phyloP scores from a whole-genome alignment of 768 basidiomycete species.

The Agrocybe chaxingu region DNA sequence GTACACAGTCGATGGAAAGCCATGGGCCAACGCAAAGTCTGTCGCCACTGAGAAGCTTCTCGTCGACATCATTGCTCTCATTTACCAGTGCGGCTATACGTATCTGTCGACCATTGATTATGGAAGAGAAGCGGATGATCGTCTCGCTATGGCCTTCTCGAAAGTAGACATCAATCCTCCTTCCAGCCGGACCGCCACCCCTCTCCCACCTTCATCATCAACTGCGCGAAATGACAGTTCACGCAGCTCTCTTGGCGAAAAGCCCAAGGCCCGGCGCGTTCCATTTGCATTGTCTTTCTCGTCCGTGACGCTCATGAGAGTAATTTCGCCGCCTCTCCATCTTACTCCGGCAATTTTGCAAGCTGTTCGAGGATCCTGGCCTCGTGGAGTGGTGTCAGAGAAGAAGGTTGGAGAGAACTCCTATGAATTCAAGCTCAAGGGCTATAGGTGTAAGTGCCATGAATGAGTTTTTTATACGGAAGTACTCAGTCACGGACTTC shows the following conservation, averaged over 20 bases:
- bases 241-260: constrained; percentile 23
- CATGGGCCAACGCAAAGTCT: constrained; percentile 71
- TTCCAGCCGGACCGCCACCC: constrained; percentile 26
- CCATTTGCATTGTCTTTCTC: constrained; percentile 76
- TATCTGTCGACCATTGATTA: constrained; percentile 74
- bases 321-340: constrained; percentile 72
- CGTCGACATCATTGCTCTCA: constrained; percentile 58
- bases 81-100: constrained; percentile 61
- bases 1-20: constrained; percentile 64
- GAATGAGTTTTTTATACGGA: background rate
- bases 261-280: constrained; percentile 29
- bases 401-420: constrained; percentile 70
- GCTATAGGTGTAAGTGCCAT: constrained; percentile 62
- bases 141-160: constrained; percentile 68
- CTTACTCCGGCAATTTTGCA: constrained; percentile 80
- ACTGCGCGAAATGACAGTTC: constrained; percentile 17
- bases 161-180: constrained; percentile 32
- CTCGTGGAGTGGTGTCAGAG: constrained; percentile 73
- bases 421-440: constrained; percentile 80
- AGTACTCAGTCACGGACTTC: constrained; percentile 1
- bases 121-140: constrained; percentile 73
- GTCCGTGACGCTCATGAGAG: constrained; percentile 65
- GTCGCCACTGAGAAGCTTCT: constrained; percentile 65
- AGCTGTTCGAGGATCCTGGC: constrained; percentile 76
- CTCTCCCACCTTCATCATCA: constrained; percentile 29